These are phyloP conservation scores for Zygosaccharomyces bisporus DNA, from an alignment of 805 yeast genomes.

Conservation along the genomic window DNA sequence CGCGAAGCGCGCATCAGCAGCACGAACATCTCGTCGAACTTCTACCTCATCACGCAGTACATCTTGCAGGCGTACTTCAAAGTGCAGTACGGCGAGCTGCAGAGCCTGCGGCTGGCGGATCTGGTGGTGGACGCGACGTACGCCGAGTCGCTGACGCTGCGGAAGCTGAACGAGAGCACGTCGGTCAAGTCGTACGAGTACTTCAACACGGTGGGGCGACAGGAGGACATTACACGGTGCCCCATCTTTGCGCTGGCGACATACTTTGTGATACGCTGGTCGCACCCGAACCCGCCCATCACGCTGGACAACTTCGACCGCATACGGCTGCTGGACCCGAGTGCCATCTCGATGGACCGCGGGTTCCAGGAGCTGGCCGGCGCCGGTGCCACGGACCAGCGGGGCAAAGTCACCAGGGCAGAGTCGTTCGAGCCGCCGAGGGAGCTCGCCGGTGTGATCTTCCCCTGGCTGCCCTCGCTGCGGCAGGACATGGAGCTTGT, in stretches of 20 bases:
- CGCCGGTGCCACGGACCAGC: constrained; percentile 4
- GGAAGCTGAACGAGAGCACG: constrained; percentile 31
- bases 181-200: constrained; percentile 30
- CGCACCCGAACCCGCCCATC: constrained; percentile 27
- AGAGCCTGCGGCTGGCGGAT: constrained; percentile 27
- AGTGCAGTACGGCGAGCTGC: constrained; percentile 21
- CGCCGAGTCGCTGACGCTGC: constrained; percentile 34
- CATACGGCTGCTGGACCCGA: constrained; percentile 24
- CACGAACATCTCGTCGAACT: constrained; percentile 21
- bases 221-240: constrained; percentile 32
- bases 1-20: constrained; percentile 18
- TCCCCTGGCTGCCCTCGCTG: constrained; percentile 34
- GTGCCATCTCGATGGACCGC: constrained; percentile 16
- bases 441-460: constrained; percentile 25
- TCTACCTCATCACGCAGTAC: constrained; percentile 31
- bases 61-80: constrained; percentile 33
- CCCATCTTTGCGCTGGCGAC: constrained; percentile 35
- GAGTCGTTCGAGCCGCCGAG: constrained; percentile 24
- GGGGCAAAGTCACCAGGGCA: constrained; percentile 19
- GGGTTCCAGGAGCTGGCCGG: constrained; percentile 8
- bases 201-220: constrained; percentile 34
- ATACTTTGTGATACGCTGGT: constrained; percentile 33
- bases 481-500: constrained; percentile 26
- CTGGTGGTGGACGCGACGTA: constrained; percentile 36
- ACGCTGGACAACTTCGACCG: constrained; percentile 23